Evolutionary conservation across 129 eudicot genomes (phyloP).

Genomic region (Flaveria trinervia): DNA sequence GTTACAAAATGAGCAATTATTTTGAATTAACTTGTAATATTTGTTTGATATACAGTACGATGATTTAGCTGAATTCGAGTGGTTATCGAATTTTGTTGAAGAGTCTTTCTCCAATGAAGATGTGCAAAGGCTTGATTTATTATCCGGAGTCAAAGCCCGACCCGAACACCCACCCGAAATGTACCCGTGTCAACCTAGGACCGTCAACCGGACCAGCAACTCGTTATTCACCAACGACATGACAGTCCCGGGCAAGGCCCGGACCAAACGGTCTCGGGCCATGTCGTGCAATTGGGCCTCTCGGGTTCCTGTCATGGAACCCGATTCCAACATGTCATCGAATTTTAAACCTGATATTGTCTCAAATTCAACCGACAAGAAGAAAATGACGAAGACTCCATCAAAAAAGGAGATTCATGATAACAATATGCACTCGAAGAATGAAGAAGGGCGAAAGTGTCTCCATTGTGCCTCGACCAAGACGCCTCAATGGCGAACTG

Average conservation of each 20-base stretch:
- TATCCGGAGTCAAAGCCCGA: slow-evolving; percentile 51
- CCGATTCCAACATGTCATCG: slow-evolving; percentile 17
- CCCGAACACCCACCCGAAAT: slow-evolving; percentile 28
- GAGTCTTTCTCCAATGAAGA: slow-evolving; percentile 75
- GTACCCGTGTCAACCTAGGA: slow-evolving; percentile 21
- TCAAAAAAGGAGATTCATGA: too few species aligned
- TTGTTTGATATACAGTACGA: slow-evolving; percentile 51
- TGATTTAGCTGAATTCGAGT: slow-evolving; percentile 80
- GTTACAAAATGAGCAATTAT: not conserved
- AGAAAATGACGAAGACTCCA: not conserved
- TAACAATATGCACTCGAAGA: not conserved
- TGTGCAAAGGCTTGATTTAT: slow-evolving; percentile 54
- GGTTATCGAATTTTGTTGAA: slow-evolving; percentile 73
- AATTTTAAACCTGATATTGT: slow-evolving; percentile 28
- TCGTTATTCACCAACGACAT: slow-evolving; percentile 41
- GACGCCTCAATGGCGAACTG: slow-evolving; percentile 94
- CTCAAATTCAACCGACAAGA: slow-evolving; percentile 37
- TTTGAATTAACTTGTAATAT: not conserved
- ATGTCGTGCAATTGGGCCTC: slow-evolving; percentile 73
- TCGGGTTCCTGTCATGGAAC: slow-evolving; percentile 30
- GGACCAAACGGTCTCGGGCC: slow-evolving; percentile 81
- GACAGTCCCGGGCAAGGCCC: slow-evolving; percentile 80
- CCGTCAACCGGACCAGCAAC: slow-evolving; percentile 20
- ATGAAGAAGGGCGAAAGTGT: slow-evolving; percentile 59
- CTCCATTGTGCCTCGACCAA: slow-evolving; percentile 78